Evolutionary conservation across 768 basidiomycete genomes (phyloP), one percentile per base, ranked within the genome.

Genomic region (Naematelia encephala): DNA sequence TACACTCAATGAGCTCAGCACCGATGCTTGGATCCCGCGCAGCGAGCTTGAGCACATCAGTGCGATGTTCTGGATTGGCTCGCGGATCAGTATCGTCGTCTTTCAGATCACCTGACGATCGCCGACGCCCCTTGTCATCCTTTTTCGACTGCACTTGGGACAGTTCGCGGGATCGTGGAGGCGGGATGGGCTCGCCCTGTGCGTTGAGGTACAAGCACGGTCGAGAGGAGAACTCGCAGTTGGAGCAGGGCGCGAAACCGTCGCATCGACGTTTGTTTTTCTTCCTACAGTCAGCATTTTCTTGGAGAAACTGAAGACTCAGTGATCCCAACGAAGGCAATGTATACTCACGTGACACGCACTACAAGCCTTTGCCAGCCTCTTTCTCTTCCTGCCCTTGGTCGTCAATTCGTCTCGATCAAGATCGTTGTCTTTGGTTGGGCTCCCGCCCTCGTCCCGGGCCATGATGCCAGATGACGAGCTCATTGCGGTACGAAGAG

Each of bases 231-330:
- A 75, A 75, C 48, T 75, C 74, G 68, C 74, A 77, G 44, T 77
- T 77, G 4, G 70, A 70, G 52, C 76, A 77, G 12, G 76, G 76
- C 0, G 72, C 70, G 58, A 77, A 77, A 10, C 76, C 76, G 51
- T 77, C 76, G 48, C 76, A 77, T 30, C 76, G 59, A 22, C 76
- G 56, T 59, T 77, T 77, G 64, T 77, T 77, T 64, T 77, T 77
- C 70, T 75, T 50, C 19, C 22, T 27, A 11, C 50, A n/a, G 26
- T 46, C 21, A 34, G 28, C 21, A 16, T 50, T 14, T 46, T 23
- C 34, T 5, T 10, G 26, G 10, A 28, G 45, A n/a, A n/a, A n/a
- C n/a, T n/a, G n/a, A n/a, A n/a, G n/a, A n/a, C n/a, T n/a, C n/a
- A n/a, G n/a, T n/a, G n/a, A n/a, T n/a, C n/a, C n/a, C n/a, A n/a